These are phyloP conservation scores for Linnemannia exigua DNA, from an alignment of 192 early-diverging fungal species.

Conservation along the genomic window DNA sequence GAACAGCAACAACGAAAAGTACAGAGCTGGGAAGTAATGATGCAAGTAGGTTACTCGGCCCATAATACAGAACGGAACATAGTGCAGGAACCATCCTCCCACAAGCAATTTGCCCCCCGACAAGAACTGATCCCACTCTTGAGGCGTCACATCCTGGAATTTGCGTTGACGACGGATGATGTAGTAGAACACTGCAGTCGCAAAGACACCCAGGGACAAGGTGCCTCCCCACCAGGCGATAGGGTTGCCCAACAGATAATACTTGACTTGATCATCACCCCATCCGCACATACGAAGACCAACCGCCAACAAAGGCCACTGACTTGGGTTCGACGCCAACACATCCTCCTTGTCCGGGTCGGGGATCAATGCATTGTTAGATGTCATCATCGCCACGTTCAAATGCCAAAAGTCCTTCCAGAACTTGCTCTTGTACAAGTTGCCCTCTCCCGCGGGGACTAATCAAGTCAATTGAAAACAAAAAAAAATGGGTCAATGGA, in stretches of 20 bases:
- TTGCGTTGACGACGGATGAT: constrained; percentile 75
- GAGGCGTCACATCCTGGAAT: constrained; percentile 65
- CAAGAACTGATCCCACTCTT: constrained; percentile 79
- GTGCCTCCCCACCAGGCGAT: constrained; percentile 90
- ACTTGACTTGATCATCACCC: constrained; percentile 89
- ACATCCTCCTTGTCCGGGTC: constrained; percentile 93
- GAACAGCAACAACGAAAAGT: constrained; percentile 90
- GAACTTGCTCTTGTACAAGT: constrained; percentile 81
- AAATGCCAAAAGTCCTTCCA: constrained; percentile 89
- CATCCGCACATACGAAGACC: constrained; percentile 97
- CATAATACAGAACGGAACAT: constrained; percentile 96
- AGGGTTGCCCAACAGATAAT: constrained; percentile 94
- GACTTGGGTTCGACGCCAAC: constrained; percentile 82
- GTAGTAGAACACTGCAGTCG: constrained; percentile 62
- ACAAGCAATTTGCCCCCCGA: constrained; percentile 81
- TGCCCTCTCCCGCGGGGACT: constrained; percentile 80
- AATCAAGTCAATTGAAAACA: constrained; percentile 14
- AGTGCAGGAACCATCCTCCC: constrained; percentile 95
- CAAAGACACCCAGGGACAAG: constrained; percentile 66
- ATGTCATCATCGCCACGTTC: constrained; percentile 96
- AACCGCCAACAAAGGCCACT: constrained; percentile 91
- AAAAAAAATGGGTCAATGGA: background rate
- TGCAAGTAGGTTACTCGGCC: constrained; percentile 97
- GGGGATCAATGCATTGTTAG: constrained; percentile 95
- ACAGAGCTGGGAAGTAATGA: constrained; percentile 97